phyloP scores from a whole-genome alignment of 2,329 filamentous ascomycete species.

The Xylariaceae sp. region DNA sequence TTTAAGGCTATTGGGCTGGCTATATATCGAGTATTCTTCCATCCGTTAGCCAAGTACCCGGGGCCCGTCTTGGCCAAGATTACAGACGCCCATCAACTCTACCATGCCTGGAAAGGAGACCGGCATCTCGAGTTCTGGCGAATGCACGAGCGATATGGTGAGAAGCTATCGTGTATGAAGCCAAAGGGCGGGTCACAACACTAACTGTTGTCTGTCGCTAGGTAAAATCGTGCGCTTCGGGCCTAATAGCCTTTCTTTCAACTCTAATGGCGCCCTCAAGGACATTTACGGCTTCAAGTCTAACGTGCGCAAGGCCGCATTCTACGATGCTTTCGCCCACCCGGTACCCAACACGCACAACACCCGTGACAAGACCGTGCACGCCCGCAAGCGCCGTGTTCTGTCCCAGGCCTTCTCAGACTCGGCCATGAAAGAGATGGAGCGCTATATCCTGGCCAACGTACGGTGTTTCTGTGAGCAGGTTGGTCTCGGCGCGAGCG shows the following conservation, averaged over 20 bases:
- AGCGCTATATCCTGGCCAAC: constrained; percentile 69
- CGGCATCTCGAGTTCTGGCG: constrained; percentile 75
- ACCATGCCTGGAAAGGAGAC: constrained; percentile 76
- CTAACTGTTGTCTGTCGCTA: constrained; percentile 36
- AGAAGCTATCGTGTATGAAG: constrained; percentile 21
- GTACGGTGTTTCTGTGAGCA: constrained; percentile 69
- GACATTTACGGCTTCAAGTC: constrained; percentile 69
- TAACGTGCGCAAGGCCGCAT: constrained; percentile 71
- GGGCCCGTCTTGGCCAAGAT: constrained; percentile 68
- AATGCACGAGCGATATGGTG: constrained; percentile 74
- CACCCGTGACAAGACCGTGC: constrained; percentile 69
- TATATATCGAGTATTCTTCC: constrained; percentile 66
- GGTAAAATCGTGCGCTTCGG: constrained; percentile 76
- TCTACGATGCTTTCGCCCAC: constrained; percentile 76
- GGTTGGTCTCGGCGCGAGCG: constrained; percentile 51
- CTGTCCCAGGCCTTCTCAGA: constrained; percentile 76
- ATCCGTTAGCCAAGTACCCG: constrained; percentile 69
- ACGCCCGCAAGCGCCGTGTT: constrained; percentile 74
- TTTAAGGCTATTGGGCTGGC: constrained; percentile 44
- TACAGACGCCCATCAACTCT: constrained; percentile 70
- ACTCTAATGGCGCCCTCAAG: constrained; percentile 70
- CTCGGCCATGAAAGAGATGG: constrained; percentile 69
- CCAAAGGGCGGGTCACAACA: background rate
- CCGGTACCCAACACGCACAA: constrained; percentile 77
- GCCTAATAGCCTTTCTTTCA: constrained; percentile 79